phyloP scores from a whole-genome alignment of 139 green algal species.

The Limnomonas spitsbergensis region DNA sequence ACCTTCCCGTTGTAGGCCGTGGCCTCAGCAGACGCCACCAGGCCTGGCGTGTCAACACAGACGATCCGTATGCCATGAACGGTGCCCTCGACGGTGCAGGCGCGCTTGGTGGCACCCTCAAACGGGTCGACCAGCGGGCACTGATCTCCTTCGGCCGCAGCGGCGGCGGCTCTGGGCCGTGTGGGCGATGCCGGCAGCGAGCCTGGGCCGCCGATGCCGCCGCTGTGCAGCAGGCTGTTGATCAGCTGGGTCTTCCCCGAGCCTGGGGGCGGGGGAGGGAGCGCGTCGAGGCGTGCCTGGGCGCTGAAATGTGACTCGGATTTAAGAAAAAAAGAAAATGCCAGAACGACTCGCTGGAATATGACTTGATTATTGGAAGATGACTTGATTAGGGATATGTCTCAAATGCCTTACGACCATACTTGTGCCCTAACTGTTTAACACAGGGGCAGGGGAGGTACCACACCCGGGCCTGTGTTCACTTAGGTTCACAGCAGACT shows the following conservation, averaged over 20 bases:
- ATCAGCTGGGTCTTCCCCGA: conserved; percentile 56
- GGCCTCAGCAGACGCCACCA: conserved; percentile 32
- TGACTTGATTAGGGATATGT: no score
- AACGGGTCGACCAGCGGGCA: conserved; percentile 40
- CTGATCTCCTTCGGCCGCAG: background rate
- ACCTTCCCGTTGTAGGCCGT: conserved; percentile 28
- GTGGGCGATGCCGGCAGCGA: background rate
- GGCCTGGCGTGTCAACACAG: conserved; percentile 52
- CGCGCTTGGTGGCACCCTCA: conserved; percentile 30
- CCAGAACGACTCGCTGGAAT: no score
- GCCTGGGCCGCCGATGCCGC: background rate
- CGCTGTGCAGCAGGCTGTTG: conserved; percentile 36
- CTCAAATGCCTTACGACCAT: no score
- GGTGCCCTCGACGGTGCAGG: conserved; percentile 22
- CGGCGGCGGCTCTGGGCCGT: background rate
- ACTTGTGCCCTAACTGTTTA: no score
- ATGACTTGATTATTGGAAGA: no score
- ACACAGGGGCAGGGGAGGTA: no score
- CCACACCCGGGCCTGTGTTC: no score
- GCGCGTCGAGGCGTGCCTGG: no score
- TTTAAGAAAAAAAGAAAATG: no score
- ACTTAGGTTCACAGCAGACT: no score
- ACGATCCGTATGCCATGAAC: conserved; percentile 33
- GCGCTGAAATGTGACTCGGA: no score
- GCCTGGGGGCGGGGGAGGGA: conserved; percentile 28